Conservation (phyloP, 106 monocot genomes). For the Vanilla planifolia region DNA sequence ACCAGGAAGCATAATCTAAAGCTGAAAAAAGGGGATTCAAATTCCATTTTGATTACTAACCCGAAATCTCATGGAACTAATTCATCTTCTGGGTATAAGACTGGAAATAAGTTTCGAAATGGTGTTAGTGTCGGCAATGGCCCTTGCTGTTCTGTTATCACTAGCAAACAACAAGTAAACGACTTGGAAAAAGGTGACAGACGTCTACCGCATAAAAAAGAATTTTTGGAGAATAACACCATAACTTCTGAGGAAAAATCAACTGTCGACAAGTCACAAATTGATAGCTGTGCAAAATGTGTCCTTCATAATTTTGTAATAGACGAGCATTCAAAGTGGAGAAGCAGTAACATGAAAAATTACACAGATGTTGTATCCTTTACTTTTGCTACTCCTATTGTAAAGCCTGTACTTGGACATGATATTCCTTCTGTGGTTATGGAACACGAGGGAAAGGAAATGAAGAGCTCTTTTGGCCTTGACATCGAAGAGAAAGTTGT, state of each 20-base stretch:
- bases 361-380: too few relatives aligned
- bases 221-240: background rate
- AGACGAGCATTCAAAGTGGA: background rate
- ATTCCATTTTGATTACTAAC: background rate
- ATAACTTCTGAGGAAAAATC: background rate
- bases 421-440: too few relatives aligned
- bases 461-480: too few relatives aligned
- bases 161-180: slow-evolving; percentile 10
- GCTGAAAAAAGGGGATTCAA: slow-evolving; percentile 21
- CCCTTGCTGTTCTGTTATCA: background rate
- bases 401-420: too few relatives aligned
- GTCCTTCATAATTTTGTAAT: slow-evolving; percentile 5
- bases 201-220: background rate
- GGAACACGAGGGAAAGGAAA: too few relatives aligned
- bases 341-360: too few relatives aligned
- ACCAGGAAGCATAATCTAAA: slow-evolving; percentile 74
- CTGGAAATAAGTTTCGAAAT: background rate
- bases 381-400: too few relatives aligned
- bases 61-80: background rate
- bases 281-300: background rate
- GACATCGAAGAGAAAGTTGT: too few relatives aligned
- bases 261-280: too few relatives aligned
- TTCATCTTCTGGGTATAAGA: background rate
- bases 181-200: slow-evolving; percentile 14
- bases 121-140: background rate